These are phyloP conservation scores for Pyrenophora teres DNA, from an alignment of 2,329 filamentous ascomycete species.

Conservation along the genomic window DNA sequence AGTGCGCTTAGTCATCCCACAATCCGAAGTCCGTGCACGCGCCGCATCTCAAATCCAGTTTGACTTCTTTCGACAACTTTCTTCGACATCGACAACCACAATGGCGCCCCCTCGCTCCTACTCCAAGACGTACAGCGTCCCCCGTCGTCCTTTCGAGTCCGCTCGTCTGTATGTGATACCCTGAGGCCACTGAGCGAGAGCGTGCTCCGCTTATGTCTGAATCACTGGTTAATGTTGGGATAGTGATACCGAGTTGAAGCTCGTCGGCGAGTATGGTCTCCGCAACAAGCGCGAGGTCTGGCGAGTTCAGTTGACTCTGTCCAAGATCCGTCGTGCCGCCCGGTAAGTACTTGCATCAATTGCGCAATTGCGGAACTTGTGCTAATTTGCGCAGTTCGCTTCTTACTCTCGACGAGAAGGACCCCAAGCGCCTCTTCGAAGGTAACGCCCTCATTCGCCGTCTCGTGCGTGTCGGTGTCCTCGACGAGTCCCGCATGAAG, in stretches of 20 bases:
- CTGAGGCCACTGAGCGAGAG: slow-evolving; percentile 96
- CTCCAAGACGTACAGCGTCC: slow-evolving; percentile 99
- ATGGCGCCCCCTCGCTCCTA: slow-evolving; percentile 67
- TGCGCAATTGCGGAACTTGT: slow-evolving; percentile 8
- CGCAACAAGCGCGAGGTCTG: slow-evolving; percentile 99
- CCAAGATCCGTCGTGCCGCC: slow-evolving; percentile 99
- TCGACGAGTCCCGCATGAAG: slow-evolving; percentile 99
- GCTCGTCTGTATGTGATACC: slow-evolving; percentile 93
- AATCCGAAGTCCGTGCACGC: background rate
- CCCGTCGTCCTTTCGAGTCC: slow-evolving; percentile 97
- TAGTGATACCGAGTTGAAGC: slow-evolving; percentile 99
- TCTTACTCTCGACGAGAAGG: slow-evolving; percentile 99
- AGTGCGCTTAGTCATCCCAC: background rate
- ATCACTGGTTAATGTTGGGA: slow-evolving; percentile 66
- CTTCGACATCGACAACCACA: slow-evolving; percentile 43
- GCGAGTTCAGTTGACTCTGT: slow-evolving; percentile 98
- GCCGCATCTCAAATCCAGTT: background rate
- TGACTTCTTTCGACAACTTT: slow-evolving; percentile 19
- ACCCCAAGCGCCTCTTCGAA: slow-evolving; percentile 99
- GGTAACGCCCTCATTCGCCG: slow-evolving; percentile 99
- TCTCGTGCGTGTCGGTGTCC: slow-evolving; percentile 99
- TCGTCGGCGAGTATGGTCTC: slow-evolving; percentile 99
- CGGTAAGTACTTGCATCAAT: slow-evolving; percentile 66
- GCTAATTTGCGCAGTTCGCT: slow-evolving; percentile 74
- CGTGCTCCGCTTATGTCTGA: slow-evolving; percentile 98